Evolutionary conservation across 768 basidiomycete genomes (phyloP).

Genomic region (Dacryopinax primogenitus): DNA sequence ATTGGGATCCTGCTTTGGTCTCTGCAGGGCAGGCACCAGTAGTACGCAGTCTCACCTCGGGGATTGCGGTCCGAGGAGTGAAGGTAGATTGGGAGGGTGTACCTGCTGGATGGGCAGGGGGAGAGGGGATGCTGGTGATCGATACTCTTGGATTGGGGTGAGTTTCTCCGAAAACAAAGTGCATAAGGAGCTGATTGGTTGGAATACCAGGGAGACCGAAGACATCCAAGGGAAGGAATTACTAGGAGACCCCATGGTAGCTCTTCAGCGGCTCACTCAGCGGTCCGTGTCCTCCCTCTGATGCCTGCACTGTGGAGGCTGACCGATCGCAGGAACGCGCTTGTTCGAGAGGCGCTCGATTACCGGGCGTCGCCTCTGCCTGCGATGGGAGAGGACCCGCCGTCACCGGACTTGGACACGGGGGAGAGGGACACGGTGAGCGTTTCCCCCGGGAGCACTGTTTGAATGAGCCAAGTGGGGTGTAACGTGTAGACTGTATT

Average conservation of each 20-base stretch:
- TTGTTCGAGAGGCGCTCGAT: not conserved
- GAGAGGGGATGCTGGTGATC: not conserved
- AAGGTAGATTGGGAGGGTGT: conserved; percentile 4
- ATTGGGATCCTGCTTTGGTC: not conserved
- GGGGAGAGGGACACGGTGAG: conserved; percentile 16
- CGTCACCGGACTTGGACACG: conserved; percentile 20
- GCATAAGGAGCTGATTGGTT: not conserved
- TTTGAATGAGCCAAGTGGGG: not conserved
- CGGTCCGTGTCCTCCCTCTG: not conserved
- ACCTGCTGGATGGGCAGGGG: not conserved
- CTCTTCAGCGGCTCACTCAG: not conserved
- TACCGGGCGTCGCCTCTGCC: not conserved
- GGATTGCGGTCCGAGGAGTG: not conserved
- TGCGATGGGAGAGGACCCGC: not conserved
- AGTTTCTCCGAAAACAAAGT: not conserved
- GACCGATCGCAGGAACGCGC: not conserved
- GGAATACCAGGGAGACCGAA: not conserved
- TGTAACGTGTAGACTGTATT: conserved; percentile 46
- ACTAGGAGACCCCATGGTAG: not conserved
- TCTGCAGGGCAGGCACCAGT: not conserved
- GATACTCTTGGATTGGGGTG: not conserved
- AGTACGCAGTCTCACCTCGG: not conserved
- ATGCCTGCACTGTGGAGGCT: not conserved
- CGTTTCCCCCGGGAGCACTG: not conserved
- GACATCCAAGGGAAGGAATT: not conserved